A percentile compares a stretch with the other conserved stretches of the same genome.
phyloP scores from a whole-genome alignment of 73 alveolate species.

The Paramecium pentaurelia region DNA sequence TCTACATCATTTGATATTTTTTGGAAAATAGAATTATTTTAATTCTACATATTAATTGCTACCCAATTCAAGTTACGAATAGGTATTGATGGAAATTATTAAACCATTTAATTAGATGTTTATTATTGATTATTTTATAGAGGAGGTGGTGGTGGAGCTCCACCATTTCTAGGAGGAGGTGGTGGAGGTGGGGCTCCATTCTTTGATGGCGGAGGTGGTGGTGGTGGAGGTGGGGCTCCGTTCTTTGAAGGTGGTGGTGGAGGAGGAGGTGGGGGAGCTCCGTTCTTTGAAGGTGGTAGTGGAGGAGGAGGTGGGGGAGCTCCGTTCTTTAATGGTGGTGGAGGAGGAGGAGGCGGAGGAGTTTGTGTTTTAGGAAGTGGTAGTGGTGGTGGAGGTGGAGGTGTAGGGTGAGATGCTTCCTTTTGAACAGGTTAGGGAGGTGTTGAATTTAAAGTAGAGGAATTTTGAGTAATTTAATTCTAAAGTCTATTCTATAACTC shows the following conservation, averaged over 20 bases:
- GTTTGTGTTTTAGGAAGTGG: background rate
- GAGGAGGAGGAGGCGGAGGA: background rate
- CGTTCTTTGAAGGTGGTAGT: background rate
- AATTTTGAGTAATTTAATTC: background rate
- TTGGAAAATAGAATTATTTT: background rate
- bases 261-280: slow-evolving; percentile 6
- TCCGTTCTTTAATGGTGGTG: background rate
- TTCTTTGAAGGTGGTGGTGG: background rate
- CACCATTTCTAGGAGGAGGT: background rate
- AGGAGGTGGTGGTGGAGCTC: background rate
- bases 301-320: slow-evolving; percentile 33
- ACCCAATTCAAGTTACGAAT: background rate
- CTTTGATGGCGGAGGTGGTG: background rate
- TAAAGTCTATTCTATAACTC: background rate
- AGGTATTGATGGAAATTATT: background rate
- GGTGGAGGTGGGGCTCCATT: background rate
- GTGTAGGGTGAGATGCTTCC: background rate
- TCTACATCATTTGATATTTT: background rate
- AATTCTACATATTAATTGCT: background rate
- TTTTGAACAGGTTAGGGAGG: background rate
- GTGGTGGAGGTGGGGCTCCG: slow-evolving; percentile 4
- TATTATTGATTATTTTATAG: background rate
- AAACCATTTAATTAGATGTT: background rate
- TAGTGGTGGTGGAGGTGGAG: background rate
- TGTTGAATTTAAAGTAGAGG: background rate